A percentile compares a stretch with the other conserved stretches of the same genome.
phyloP scores from a whole-genome alignment of 2,329 filamentous ascomycete genomes.

The Fusarium sp. region DNA sequence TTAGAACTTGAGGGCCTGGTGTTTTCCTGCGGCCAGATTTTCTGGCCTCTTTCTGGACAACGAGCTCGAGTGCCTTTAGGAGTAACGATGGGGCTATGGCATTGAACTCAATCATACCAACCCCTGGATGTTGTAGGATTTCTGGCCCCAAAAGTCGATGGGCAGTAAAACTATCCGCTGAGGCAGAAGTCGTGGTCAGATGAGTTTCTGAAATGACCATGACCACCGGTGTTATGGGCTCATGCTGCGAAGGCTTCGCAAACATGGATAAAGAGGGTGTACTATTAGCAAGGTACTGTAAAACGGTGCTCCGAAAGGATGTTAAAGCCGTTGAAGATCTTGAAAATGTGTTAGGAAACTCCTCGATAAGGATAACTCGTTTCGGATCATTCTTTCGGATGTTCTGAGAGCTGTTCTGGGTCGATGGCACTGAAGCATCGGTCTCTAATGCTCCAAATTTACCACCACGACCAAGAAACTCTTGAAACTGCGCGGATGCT shows the following conservation, averaged over 20 bases:
- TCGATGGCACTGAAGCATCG: conserved; percentile 44
- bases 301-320: conserved; percentile 78
- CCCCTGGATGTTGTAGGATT: conserved; percentile 81
- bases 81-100: conserved; percentile 87
- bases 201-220: conserved; percentile 93
- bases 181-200: conserved; percentile 83
- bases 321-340: conserved; percentile 70
- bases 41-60: conserved; percentile 86
- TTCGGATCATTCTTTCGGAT: conserved; percentile 36
- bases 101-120: conserved; percentile 90
- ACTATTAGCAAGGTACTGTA: conserved; percentile 77
- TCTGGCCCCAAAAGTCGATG: conserved; percentile 89
- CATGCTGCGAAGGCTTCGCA: conserved; percentile 52
- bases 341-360: conserved; percentile 81
- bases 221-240: conserved; percentile 75
- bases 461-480: conserved; percentile 85
- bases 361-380: conserved; percentile 78
- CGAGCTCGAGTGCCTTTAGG: conserved; percentile 81
- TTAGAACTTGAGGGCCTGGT: conserved; percentile 81
- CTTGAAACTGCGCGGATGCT: conserved; percentile 84
- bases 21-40: conserved; percentile 78
- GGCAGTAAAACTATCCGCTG: conserved; percentile 90
- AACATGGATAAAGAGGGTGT: conserved; percentile 64
- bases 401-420: conserved; percentile 32
- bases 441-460: conserved; percentile 78